Conservation (phyloP, 2,329 filamentous ascomycete genomes). For the Penicillium sp. region DNA sequence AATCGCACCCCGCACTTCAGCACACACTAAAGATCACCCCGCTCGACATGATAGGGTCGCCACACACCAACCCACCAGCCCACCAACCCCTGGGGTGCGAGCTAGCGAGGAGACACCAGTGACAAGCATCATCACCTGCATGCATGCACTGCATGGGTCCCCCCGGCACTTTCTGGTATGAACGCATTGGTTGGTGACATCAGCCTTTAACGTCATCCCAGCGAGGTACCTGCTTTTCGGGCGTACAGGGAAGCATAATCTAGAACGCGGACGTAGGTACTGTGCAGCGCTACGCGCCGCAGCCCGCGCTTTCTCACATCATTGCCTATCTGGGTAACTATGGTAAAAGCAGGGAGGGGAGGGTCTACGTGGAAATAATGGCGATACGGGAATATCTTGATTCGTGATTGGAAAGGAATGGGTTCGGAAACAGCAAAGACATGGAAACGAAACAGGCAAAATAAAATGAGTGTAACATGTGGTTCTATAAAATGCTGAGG, state of each 20-base stretch:
- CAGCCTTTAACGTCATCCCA: constrained; percentile 9
- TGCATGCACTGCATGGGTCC: constrained; percentile 4
- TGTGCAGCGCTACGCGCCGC: constrained; percentile 4
- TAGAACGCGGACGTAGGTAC: background rate
- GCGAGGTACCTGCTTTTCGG: constrained; percentile 14
- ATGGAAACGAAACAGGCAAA: background rate
- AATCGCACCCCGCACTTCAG: background rate
- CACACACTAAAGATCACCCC: background rate
- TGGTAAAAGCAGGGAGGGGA: background rate
- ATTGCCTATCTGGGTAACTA: background rate
- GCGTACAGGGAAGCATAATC: background rate
- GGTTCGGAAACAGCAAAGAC: background rate
- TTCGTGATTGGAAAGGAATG: background rate
- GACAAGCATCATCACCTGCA: constrained; percentile 12
- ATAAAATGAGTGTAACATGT: constrained; percentile 1
- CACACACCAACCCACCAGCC: constrained; percentile 2
- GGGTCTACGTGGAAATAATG: constrained; percentile 8
- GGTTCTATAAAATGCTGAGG: constrained; percentile 13
- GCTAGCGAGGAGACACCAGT: constrained; percentile 3
- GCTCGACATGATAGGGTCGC: constrained; percentile 2
- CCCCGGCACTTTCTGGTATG: background rate
- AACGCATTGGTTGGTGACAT: constrained; percentile 4
- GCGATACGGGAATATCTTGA: background rate
- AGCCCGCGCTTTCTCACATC: constrained; percentile 5
- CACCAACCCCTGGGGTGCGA: background rate